Evolutionary conservation across 2,329 filamentous ascomycete genomes (phyloP).

Genomic region (Ophidiomyces ophidiicola): DNA sequence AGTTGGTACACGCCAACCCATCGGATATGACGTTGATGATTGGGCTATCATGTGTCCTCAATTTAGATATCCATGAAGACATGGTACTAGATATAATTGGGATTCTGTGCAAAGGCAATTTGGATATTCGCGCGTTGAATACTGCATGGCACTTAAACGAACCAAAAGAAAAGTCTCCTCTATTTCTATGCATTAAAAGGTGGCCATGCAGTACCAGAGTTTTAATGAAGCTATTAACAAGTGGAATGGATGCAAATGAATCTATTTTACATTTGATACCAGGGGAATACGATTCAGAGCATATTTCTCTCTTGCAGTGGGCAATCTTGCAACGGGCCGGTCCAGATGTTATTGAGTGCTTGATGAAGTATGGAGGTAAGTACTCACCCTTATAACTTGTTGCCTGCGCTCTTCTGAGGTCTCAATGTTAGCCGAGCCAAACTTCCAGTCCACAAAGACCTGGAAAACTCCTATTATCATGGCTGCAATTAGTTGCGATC

Average conservation of each 20-base stretch:
- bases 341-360: slow-evolving; percentile 44
- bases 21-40: slow-evolving; percentile 37
- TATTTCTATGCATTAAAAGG: slow-evolving; percentile 43
- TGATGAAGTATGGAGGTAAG: slow-evolving; percentile 40
- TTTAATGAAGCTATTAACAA: slow-evolving; percentile 43
- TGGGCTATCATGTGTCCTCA: slow-evolving; percentile 47
- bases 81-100: slow-evolving; percentile 40
- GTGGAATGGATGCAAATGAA: slow-evolving; percentile 50
- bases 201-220: slow-evolving; percentile 46
- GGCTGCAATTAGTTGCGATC: slow-evolving; percentile 44
- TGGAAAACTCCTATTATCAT: slow-evolving; percentile 48
- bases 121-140: slow-evolving; percentile 11
- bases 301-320: slow-evolving; percentile 49
- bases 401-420: slow-evolving; percentile 6
- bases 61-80: slow-evolving; percentile 40
- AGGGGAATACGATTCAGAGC: slow-evolving; percentile 41
- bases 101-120: slow-evolving; percentile 32
- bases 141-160: slow-evolving; percentile 34
- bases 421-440: slow-evolving; percentile 43
- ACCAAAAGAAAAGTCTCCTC: slow-evolving; percentile 37
- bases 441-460: slow-evolving; percentile 42
- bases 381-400: neutral
- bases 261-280: slow-evolving; percentile 36
- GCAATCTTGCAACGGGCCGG: slow-evolving; percentile 49
- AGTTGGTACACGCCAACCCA: slow-evolving; percentile 8